Conservation (phyloP, 2,329 filamentous ascomycete genomes). For the Sordariomycetes sp. region DNA sequence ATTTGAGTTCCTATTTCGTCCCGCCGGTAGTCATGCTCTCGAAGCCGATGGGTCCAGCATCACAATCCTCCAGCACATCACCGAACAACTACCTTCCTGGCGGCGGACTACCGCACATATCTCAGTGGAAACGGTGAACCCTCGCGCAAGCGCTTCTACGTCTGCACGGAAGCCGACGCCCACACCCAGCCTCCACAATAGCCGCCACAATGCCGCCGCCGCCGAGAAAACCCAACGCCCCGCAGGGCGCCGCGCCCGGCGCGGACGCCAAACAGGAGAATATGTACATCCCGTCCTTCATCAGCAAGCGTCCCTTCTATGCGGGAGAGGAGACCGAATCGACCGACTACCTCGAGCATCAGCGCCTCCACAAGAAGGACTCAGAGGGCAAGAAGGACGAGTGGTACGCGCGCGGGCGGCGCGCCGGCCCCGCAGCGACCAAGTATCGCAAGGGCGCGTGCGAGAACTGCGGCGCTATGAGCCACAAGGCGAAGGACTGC, state of each 20-base stretch:
- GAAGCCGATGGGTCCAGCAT: neutral
- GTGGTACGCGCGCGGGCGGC: slow-evolving; percentile 90
- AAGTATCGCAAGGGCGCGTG: slow-evolving; percentile 97
- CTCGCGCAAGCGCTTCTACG: neutral
- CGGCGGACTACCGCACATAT: neutral
- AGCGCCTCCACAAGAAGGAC: slow-evolving; percentile 57
- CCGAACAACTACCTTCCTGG: neutral
- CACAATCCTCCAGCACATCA: neutral
- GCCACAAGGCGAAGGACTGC: slow-evolving; percentile 91
- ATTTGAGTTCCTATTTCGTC: too few species aligned
- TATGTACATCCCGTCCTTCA: slow-evolving; percentile 96
- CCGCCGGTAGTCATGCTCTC: too few species aligned
- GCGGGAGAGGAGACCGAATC: slow-evolving; percentile 65
- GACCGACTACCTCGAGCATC: slow-evolving; percentile 90
- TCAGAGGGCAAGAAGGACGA: slow-evolving; percentile 44
- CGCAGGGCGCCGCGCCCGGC: neutral
- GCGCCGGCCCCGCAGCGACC: slow-evolving; percentile 73
- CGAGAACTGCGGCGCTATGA: slow-evolving; percentile 96
- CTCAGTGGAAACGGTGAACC: neutral
- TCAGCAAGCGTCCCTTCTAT: slow-evolving; percentile 96
- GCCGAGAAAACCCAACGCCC: neutral
- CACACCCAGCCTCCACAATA: neutral
- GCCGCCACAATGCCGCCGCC: neutral
- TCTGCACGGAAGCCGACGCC: neutral
- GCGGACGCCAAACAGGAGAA: slow-evolving; percentile 71